Evolutionary conservation across 2,329 filamentous ascomycete genomes (phyloP).

Genomic region (Coniochaeta sp.): DNA sequence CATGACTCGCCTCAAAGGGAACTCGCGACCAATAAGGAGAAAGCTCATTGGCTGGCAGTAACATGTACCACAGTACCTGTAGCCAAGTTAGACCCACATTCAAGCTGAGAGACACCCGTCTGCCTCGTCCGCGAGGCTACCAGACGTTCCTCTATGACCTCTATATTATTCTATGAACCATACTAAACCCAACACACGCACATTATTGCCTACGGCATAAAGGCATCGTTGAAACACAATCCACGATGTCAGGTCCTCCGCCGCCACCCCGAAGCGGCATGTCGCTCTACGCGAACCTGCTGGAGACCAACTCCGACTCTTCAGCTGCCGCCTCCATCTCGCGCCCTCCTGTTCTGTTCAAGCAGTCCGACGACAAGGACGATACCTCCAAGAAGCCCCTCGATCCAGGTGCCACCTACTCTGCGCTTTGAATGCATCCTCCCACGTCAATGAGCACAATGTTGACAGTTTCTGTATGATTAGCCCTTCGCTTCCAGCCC

Average conservation of each 20-base stretch:
- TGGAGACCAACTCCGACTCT: conserved; percentile 48
- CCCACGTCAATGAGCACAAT: not conserved
- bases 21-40: too few species aligned
- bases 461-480: conserved; percentile 13
- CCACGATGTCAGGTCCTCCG: conserved; percentile 4
- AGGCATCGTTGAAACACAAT: too few species aligned
- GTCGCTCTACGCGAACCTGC: conserved; percentile 79
- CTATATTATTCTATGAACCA: not conserved
- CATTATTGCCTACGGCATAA: too few species aligned
- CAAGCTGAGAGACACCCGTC: not conserved
- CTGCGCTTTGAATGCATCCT: not conserved
- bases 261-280: conserved; percentile 30
- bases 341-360: conserved; percentile 66
- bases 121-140: conserved; percentile 1
- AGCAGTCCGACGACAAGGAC: conserved; percentile 43
- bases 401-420: conserved; percentile 26
- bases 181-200: not conserved
- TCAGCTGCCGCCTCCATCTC: conserved; percentile 57
- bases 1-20: not conserved
- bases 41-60: not conserved
- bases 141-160: too few species aligned
- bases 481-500: conserved; percentile 77
- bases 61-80: not conserved
- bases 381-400: conserved; percentile 51
- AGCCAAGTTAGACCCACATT: not conserved